These are phyloP conservation scores for Flammula alnicola DNA, from an alignment of 1,284 basidiomycete genomes.

Conservation along the genomic window DNA sequence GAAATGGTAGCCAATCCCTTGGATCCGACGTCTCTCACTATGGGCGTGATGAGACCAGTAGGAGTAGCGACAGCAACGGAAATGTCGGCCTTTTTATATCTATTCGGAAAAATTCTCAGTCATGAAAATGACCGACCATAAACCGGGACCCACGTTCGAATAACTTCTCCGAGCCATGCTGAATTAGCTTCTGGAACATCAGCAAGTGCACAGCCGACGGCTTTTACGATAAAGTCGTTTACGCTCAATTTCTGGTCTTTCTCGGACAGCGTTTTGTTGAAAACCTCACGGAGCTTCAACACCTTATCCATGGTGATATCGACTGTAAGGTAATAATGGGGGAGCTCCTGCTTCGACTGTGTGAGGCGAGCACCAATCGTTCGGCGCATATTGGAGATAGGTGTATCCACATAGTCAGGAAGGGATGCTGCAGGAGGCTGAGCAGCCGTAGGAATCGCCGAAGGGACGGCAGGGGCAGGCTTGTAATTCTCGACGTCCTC, in stretches of 20 bases:
- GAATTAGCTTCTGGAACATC: slow-evolving; percentile 99
- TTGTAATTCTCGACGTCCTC: slow-evolving; percentile 94
- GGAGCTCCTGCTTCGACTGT: slow-evolving; percentile 92
- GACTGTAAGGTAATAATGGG: slow-evolving; percentile 98
- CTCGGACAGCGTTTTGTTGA: slow-evolving; percentile 89
- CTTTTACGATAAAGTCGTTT: slow-evolving; percentile 99
- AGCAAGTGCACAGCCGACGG: slow-evolving; percentile 85
- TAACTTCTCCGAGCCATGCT: slow-evolving; percentile 95
- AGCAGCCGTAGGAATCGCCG: slow-evolving; percentile 48
- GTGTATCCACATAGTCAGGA: slow-evolving; percentile 87
- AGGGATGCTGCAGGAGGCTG: slow-evolving; percentile 48
- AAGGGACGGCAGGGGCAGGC: slow-evolving; percentile 45
- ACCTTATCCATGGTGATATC: slow-evolving; percentile 99
- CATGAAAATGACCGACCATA: neutral
- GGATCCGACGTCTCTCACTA: slow-evolving; percentile 90
- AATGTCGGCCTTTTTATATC: slow-evolving; percentile 97
- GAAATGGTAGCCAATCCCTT: slow-evolving; percentile 95
- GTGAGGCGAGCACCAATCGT: slow-evolving; percentile 90
- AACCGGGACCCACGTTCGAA: slow-evolving; percentile 79
- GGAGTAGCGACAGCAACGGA: slow-evolving; percentile 97
- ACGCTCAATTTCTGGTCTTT: slow-evolving; percentile 95
- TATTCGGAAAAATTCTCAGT: slow-evolving; percentile 36
- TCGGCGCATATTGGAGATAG: slow-evolving; percentile 95
- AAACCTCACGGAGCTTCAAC: slow-evolving; percentile 91
- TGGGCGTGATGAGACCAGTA: slow-evolving; percentile 96